Evolutionary conservation across 129 eudicot species (phyloP), one percentile per base, ranked within the genome.

Genomic region (Helichrysum umbraculigerum): DNA sequence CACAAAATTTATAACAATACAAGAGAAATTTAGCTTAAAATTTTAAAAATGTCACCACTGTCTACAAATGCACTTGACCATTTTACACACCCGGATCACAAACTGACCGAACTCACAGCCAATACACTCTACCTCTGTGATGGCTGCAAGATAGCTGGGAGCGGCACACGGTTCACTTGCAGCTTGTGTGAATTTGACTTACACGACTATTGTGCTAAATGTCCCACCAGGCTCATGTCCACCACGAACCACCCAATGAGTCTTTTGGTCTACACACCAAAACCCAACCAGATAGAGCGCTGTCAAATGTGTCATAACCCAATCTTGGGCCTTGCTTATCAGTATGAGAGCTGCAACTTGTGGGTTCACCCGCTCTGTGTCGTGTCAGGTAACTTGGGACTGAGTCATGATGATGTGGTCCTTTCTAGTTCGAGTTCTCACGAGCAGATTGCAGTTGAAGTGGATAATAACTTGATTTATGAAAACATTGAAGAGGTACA

Each of bases 291-390:
- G 10, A 34, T n/a, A 28, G 9, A 57, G 0, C 5, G 32, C 20
- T 73, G 77, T 37, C 66, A 57, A 21, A 57, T 9, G 3, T 58
- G 77, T 35, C 56, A 0, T 33, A 3, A 11, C 33, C 64, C 56
- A 22, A 52, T 71, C 32, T 1, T 50, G 35, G 75, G 75, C 32
- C 64, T 71, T 4, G 50, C 67, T 6, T 73, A 73, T 7, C n/a
- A n/a, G 32, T 3, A 30, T 29, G 14, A 14, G 34, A 16, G 21
- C 19, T 73, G 68, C 25, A 56, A 37, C 67, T 33, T 34, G 6
- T 73, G 51, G 67, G 51, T 73, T 10, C 77, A 73, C 54, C 68
- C 77, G 1, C 77, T 56, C 1, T 73, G 77, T 73, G 77, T 37
- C n/a, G n/a, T n/a, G n/a, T 57, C 21, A 7, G 3, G 4, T 19